Evolutionary conservation across 441 rosid genomes (phyloP).

Genomic region (Iberis amara): DNA sequence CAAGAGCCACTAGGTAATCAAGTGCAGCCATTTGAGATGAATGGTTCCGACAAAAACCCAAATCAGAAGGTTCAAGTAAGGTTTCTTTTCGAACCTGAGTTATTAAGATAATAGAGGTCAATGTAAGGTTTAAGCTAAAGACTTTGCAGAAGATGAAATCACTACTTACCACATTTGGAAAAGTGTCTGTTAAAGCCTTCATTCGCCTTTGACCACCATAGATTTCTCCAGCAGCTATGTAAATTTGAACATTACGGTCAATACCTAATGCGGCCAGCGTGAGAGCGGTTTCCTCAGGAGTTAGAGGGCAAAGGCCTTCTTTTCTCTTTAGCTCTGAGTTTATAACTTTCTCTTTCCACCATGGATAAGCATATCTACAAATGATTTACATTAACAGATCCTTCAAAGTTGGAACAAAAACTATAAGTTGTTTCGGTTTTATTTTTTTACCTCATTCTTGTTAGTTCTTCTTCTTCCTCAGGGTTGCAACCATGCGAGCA

Average conservation of each 20-base stretch:
- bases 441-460: conserved; percentile 48
- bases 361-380: conserved; percentile 63
- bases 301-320: conserved; percentile 65
- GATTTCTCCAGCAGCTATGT: conserved; percentile 74
- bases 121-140: conserved; percentile 8
- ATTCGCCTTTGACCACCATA: conserved; percentile 60
- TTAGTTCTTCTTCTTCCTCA: conserved; percentile 56
- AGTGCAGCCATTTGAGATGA: conserved; percentile 82
- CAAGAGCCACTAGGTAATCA: conserved; percentile 62
- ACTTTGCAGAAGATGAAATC: neutral
- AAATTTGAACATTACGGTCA: conserved; percentile 56
- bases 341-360: conserved; percentile 74
- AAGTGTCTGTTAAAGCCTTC: conserved; percentile 40
- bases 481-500: conserved; percentile 62
- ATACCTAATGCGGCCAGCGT: conserved; percentile 50
- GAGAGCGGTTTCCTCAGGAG: conserved; percentile 70
- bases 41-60: conserved; percentile 56
- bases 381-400: neutral
- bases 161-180: conserved; percentile 55
- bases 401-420: conserved; percentile 1
- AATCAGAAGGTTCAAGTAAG: conserved; percentile 44
- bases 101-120: conserved; percentile 12
- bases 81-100: conserved; percentile 66
- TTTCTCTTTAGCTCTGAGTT: conserved; percentile 56
- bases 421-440: neutral